Evolutionary conservation across 1,284 basidiomycete species (phyloP).

Genomic region (Fomitopsis palustris): DNA sequence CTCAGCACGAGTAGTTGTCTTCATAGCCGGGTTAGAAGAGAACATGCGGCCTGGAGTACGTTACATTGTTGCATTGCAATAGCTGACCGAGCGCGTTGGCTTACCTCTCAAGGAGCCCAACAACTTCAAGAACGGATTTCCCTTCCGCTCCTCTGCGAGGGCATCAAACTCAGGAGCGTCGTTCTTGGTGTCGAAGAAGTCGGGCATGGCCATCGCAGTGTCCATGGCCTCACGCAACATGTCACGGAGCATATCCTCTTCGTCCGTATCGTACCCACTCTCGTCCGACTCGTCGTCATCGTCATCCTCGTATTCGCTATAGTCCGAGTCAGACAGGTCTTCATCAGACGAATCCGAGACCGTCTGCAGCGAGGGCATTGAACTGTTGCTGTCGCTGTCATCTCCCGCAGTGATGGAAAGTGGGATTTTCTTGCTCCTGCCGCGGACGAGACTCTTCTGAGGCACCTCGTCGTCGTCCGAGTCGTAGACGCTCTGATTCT

Average conservation of each 20-base stretch:
- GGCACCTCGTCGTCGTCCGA: constrained; percentile 28
- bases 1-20: constrained; percentile 32
- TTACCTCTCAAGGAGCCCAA: constrained; percentile 67
- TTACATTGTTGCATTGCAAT: no score
- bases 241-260: constrained; percentile 61
- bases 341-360: constrained; percentile 53
- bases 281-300: constrained; percentile 36
- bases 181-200: constrained; percentile 46
- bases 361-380: constrained; percentile 63
- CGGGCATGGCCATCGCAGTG: constrained; percentile 49
- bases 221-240: constrained; percentile 70
- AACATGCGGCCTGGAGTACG: constrained; percentile 61
- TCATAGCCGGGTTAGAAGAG: constrained; percentile 56
- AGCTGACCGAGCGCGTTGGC: background rate
- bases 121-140: constrained; percentile 72
- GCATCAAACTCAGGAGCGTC: constrained; percentile 39
- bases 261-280: constrained; percentile 60
- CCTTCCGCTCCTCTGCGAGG: constrained; percentile 49
- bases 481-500: constrained; percentile 12
- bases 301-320: constrained; percentile 34
- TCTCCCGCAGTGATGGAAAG: constrained; percentile 47
- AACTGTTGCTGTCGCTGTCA: constrained; percentile 36
- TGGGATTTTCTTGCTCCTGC: constrained; percentile 22
- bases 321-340: constrained; percentile 28
- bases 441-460: constrained; percentile 15